A percentile compares a stretch with the other conserved stretches of the same genome.
Evolutionary conservation across 2,329 filamentous ascomycete genomes (phyloP).

Genomic region (Torrubiellomyces zombiae): DNA sequence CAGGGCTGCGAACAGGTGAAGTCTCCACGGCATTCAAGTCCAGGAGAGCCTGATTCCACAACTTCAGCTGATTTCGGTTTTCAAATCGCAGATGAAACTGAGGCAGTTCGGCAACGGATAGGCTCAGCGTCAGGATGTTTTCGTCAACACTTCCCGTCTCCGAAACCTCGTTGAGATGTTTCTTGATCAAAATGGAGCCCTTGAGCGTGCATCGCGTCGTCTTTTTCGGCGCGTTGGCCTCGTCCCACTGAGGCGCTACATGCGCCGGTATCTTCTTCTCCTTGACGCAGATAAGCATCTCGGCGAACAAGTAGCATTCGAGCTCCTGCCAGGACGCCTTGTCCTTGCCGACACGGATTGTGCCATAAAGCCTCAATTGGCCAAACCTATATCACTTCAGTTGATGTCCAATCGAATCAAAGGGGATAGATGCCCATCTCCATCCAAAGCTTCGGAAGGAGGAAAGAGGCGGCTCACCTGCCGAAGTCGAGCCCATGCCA

Average conservation of each 20-base stretch:
- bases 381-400: constrained; percentile 50
- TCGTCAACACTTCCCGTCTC: constrained; percentile 60
- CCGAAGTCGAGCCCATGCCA: constrained; percentile 95
- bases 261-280: constrained; percentile 60
- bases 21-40: constrained; percentile 62
- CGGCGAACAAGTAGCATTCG: constrained; percentile 90
- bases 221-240: constrained; percentile 40
- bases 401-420: constrained; percentile 1
- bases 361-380: constrained; percentile 77
- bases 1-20: constrained; percentile 48
- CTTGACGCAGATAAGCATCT: constrained; percentile 99
- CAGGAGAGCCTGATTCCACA: constrained; percentile 75
- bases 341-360: constrained; percentile 87
- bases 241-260: constrained; percentile 47
- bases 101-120: constrained; percentile 82
- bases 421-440: background rate
- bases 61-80: constrained; percentile 66
- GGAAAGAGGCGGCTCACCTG: constrained; percentile 29
- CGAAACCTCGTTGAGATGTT: constrained; percentile 77
- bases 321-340: constrained; percentile 93
- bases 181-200: constrained; percentile 95
- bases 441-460: background rate
- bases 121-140: constrained; percentile 69
- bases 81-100: constrained; percentile 88
- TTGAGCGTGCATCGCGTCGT: constrained; percentile 74